Evolutionary conservation across 139 green algal genomes (phyloP).

Genomic region (Yamagishiella unicocca): DNA sequence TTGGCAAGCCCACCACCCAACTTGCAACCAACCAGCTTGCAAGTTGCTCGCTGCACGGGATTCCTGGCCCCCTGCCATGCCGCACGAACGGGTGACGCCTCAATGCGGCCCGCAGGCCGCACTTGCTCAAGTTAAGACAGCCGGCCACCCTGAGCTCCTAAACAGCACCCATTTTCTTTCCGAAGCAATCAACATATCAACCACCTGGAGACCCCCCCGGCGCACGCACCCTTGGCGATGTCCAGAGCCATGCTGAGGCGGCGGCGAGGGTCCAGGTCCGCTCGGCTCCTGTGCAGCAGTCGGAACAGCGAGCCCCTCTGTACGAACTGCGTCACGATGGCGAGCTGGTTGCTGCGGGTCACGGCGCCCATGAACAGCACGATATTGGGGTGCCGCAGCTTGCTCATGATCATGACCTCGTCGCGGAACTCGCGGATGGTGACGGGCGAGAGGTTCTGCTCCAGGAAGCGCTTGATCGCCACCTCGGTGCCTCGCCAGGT

Average conservation of each 20-base stretch:
- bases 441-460: slow-evolving; percentile 70
- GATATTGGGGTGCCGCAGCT: slow-evolving; percentile 82
- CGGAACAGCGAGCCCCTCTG: slow-evolving; percentile 79
- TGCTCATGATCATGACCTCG: slow-evolving; percentile 79
- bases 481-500: slow-evolving; percentile 92
- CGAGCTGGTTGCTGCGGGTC: slow-evolving; percentile 63
- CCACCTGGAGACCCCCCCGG: too few relatives aligned
- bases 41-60: too few relatives aligned
- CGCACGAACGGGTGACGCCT: too few relatives aligned
- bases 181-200: too few relatives aligned
- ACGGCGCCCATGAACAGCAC: slow-evolving; percentile 85
- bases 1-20: too few relatives aligned
- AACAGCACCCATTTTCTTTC: too few relatives aligned
- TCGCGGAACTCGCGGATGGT: slow-evolving; percentile 71
- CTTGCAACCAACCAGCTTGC: too few relatives aligned
- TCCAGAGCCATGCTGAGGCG: slow-evolving; percentile 87
- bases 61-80: too few relatives aligned
- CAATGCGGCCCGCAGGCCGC: too few relatives aligned
- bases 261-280: slow-evolving; percentile 68
- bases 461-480: slow-evolving; percentile 91
- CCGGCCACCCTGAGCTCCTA: too few relatives aligned
- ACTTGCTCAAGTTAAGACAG: too few relatives aligned
- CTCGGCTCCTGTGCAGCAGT: slow-evolving; percentile 74
- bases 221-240: slow-evolving; percentile 73
- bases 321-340: slow-evolving; percentile 88